These are phyloP conservation scores for Penicillium fimorum DNA, from an alignment of 495 filamentous ascomycete species.

Conservation along the genomic window DNA sequence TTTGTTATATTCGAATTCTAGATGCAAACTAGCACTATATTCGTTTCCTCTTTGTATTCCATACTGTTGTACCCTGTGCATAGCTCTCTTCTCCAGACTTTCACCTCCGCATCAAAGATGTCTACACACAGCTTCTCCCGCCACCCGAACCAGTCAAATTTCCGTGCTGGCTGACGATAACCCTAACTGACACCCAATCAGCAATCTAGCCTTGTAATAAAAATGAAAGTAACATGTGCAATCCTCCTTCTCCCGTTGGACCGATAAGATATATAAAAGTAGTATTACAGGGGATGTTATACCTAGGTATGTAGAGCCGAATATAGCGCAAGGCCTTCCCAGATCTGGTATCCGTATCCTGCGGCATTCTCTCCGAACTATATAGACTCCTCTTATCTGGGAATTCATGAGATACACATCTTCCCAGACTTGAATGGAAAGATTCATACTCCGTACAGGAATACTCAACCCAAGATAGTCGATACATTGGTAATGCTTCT, in stretches of 20 bases:
- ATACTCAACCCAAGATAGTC: conserved; percentile 5
- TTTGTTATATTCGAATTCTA: conserved; percentile 1
- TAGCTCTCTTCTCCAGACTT: conserved; percentile 10
- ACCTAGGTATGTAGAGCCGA: conserved; percentile 10
- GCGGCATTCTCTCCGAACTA: conserved; percentile 8
- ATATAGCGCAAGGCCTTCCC: conserved; percentile 10
- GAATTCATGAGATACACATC: conserved; percentile 2
- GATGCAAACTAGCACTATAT: not conserved
- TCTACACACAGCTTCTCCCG: not conserved
- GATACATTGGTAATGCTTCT: conserved; percentile 18
- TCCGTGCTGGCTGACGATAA: not conserved
- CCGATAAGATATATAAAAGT: conserved; percentile 20
- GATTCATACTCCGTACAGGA: not conserved
- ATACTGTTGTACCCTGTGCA: not conserved
- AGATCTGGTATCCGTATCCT: conserved; percentile 10
- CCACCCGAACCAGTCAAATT: conserved; percentile 3
- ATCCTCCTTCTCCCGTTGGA: conserved; percentile 27
- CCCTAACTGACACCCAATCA: conserved; percentile 20
- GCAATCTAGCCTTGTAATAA: conserved; percentile 21
- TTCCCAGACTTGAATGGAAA: not conserved
- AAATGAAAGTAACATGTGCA: conserved; percentile 23
- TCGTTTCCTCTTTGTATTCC: not conserved
- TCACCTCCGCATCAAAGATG: conserved; percentile 3
- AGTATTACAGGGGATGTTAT: not conserved
- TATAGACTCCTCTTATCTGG: conserved; percentile 1